Conservation (phyloP, 164 flowering plant genomes). For the Dillenia suffruticosa region DNA sequence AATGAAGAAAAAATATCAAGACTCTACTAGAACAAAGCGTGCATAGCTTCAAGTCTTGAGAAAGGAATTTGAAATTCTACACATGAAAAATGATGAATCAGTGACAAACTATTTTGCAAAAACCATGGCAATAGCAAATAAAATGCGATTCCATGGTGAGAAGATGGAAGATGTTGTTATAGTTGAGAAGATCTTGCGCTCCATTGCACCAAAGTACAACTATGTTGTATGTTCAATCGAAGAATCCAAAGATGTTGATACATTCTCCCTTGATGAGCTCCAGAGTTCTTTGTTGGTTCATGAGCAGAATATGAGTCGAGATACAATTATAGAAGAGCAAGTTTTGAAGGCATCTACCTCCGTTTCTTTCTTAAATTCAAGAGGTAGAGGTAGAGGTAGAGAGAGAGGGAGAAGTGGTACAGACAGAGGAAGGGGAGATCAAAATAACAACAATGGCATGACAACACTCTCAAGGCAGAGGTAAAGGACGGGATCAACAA, state of each 20-base stretch:
- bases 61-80: too few relatives aligned
- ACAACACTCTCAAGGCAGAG: slow-evolving; percentile 7
- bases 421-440: slow-evolving; percentile 13
- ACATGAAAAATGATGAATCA: too few relatives aligned
- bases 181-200: slow-evolving; percentile 13
- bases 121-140: too few relatives aligned
- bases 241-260: slow-evolving; percentile 16
- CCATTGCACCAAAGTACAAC: slow-evolving; percentile 13
- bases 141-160: too few relatives aligned
- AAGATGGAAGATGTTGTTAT: slow-evolving; percentile 15
- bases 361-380: slow-evolving; percentile 1
- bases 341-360: slow-evolving; percentile 19
- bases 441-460: background rate
- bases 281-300: slow-evolving; percentile 19
- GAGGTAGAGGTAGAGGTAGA: background rate
- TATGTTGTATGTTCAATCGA: slow-evolving; percentile 22
- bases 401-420: background rate
- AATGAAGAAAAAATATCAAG: slow-evolving; percentile 18
- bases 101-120: too few relatives aligned
- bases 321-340: slow-evolving; percentile 11
- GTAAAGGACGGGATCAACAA: slow-evolving; percentile 1
- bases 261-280: slow-evolving; percentile 13
- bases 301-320: slow-evolving; percentile 18
- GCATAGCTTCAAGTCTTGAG: slow-evolving; percentile 15
- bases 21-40: slow-evolving; percentile 11